Conservation (phyloP, 2,329 filamentous ascomycete genomes). For the Shiraia sp. region DNA sequence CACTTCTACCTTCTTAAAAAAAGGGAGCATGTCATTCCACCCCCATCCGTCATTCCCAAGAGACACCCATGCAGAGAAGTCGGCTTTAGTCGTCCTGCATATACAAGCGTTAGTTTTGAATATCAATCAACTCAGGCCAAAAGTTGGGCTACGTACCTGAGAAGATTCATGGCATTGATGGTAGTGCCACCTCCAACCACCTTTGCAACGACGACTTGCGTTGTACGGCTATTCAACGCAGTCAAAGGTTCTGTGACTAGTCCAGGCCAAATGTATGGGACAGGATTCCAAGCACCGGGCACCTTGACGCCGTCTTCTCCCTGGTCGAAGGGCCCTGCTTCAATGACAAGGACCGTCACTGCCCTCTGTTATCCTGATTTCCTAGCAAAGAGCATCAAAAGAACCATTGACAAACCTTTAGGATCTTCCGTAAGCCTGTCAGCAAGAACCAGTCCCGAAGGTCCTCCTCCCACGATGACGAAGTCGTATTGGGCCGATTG, state of each 20-base stretch:
- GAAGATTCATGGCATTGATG: conserved; percentile 43
- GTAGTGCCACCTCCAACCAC: conserved; percentile 40
- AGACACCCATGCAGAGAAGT: conserved; percentile 58
- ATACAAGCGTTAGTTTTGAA: too few relatives aligned
- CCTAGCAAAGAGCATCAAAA: background rate
- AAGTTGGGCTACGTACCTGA: conserved; percentile 30
- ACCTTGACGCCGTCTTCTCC: conserved; percentile 24
- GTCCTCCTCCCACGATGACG: conserved; percentile 29
- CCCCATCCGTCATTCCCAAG: conserved; percentile 63
- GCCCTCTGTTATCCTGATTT: conserved; percentile 4
- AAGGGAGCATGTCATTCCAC: conserved; percentile 52
- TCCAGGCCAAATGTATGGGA: conserved; percentile 27
- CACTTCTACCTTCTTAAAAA: conserved; percentile 40
- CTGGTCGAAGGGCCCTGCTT: conserved; percentile 30
- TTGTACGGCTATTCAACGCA: conserved; percentile 17
- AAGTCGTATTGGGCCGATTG: too few relatives aligned
- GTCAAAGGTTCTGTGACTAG: conserved; percentile 22
- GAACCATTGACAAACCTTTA: conserved; percentile 9
- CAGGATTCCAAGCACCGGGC: conserved; percentile 24
- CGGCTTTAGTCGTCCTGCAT: too few relatives aligned
- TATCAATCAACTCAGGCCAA: too few relatives aligned
- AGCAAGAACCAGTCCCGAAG: conserved; percentile 22
- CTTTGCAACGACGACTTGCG: conserved; percentile 21
- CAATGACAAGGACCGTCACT: conserved; percentile 35
- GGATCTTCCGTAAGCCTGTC: conserved; percentile 22